These are phyloP conservation scores for Cladosporium sp. DNA, from an alignment of 2,329 filamentous ascomycete genomes.

Conservation along the genomic window DNA sequence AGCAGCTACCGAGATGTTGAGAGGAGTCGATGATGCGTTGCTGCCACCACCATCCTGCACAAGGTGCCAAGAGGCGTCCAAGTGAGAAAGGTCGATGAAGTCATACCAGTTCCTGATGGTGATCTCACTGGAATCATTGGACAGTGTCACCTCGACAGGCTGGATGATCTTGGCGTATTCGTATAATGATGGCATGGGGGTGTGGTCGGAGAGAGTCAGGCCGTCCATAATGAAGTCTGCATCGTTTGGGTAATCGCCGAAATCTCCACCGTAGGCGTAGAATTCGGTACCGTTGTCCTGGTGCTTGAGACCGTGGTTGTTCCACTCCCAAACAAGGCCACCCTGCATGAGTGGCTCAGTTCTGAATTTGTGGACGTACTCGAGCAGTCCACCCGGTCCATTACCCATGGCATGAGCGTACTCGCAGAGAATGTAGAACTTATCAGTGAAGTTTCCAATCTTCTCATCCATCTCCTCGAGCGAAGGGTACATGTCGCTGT, in stretches of 20 bases:
- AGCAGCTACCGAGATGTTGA: slow-evolving; percentile 23
- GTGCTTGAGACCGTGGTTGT: slow-evolving; percentile 45
- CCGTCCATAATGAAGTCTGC: slow-evolving; percentile 47
- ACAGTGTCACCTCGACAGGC: slow-evolving; percentile 36
- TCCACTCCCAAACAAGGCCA: slow-evolving; percentile 52
- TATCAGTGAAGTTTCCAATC: slow-evolving; percentile 27
- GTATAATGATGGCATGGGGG: slow-evolving; percentile 41
- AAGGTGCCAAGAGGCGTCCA: slow-evolving; percentile 21
- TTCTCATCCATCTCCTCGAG: slow-evolving; percentile 49
- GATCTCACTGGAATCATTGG: slow-evolving; percentile 27
- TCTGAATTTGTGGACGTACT: slow-evolving; percentile 64
- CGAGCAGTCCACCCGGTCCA: slow-evolving; percentile 58
- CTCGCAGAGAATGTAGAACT: slow-evolving; percentile 60
- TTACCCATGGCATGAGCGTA: slow-evolving; percentile 69
- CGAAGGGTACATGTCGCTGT: slow-evolving; percentile 65
- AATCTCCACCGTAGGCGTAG: slow-evolving; percentile 46
- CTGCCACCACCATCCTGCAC: slow-evolving; percentile 13
- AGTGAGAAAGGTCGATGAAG: slow-evolving; percentile 25
- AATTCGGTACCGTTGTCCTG: slow-evolving; percentile 39
- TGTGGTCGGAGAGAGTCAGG: slow-evolving; percentile 43
- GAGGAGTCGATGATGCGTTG: not conserved
- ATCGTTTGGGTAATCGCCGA: slow-evolving; percentile 43
- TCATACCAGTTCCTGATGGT: slow-evolving; percentile 45
- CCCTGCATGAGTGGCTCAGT: slow-evolving; percentile 63
- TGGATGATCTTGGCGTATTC: slow-evolving; percentile 48